phyloP scores from a whole-genome alignment of 805 yeast genomes.

The Teunomyces barrocoloradensis region DNA sequence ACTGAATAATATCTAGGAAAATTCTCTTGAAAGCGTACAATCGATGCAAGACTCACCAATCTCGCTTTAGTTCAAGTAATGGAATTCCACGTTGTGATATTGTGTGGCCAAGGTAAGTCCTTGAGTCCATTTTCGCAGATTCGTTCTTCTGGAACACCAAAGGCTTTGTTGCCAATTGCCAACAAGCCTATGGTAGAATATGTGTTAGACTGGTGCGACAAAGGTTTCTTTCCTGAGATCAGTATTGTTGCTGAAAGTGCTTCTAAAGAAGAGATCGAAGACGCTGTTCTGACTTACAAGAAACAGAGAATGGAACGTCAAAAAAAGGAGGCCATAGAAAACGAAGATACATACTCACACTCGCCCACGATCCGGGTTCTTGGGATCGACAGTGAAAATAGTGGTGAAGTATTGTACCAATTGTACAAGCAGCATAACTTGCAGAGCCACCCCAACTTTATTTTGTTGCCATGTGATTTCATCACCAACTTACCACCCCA shows the following conservation, averaged over 20 bases:
- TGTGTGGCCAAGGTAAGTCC: constrained; percentile 81
- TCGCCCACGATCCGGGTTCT: constrained; percentile 21
- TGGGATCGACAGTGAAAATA: constrained; percentile 44
- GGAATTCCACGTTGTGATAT: constrained; percentile 90
- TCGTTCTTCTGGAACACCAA: constrained; percentile 64
- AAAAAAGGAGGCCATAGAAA: constrained; percentile 1
- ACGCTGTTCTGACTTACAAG: constrained; percentile 49
- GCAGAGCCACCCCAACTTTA: constrained; percentile 47
- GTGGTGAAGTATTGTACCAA: constrained; percentile 61
- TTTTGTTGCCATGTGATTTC: constrained; percentile 92
- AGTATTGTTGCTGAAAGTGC: constrained; percentile 58
- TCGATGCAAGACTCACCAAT: neutral
- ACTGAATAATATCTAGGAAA: neutral
- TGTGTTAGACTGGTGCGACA: constrained; percentile 90
- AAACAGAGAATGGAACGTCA: constrained; percentile 28
- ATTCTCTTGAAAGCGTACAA: too few species aligned
- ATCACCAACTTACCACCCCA: constrained; percentile 91
- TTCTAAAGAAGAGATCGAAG: constrained; percentile 45
- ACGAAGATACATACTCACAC: constrained; percentile 13
- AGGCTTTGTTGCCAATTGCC: constrained; percentile 87
- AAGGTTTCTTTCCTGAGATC: constrained; percentile 71
- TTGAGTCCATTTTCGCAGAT: constrained; percentile 69
- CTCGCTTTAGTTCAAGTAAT: constrained; percentile 30
- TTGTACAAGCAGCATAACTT: constrained; percentile 40
- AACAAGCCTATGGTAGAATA: constrained; percentile 85